Percentiles rank a stretch among this genome's conserved stretches.
phyloP scores from a whole-genome alignment of 169 alveolate genomes.

The Eimeria praecox region DNA sequence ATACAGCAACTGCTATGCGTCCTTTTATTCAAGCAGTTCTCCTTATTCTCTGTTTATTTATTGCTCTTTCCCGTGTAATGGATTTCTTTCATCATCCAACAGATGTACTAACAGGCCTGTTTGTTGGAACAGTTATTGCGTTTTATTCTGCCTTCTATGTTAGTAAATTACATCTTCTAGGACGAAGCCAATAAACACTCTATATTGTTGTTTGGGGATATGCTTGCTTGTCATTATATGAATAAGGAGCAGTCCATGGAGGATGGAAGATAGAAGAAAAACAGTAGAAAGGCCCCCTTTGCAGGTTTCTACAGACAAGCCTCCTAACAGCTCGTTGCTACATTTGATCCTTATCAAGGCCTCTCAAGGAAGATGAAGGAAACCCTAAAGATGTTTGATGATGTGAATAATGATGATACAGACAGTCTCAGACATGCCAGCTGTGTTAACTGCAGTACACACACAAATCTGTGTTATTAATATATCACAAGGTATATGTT shows the following conservation, averaged over 20 bases:
- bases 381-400: not conserved
- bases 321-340: not conserved
- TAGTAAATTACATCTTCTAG: conserved; percentile 33
- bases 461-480: no score
- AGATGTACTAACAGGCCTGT: conserved; percentile 71
- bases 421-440: no score
- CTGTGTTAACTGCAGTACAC: no score
- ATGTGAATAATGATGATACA: not conserved
- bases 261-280: not conserved
- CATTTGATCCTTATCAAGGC: not conserved
- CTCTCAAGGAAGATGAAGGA: not conserved
- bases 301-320: not conserved
- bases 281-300: no score
- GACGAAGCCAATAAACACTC: not conserved
- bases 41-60: conserved; percentile 40
- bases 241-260: not conserved
- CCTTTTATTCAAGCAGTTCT: conserved; percentile 66
- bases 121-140: conserved; percentile 43
- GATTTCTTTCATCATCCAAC: conserved; percentile 74
- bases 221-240: not conserved
- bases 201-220: not conserved
- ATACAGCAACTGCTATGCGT: conserved; percentile 38
- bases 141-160: conserved; percentile 58
- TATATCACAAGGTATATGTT: not conserved
- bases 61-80: conserved; percentile 77